These are phyloP conservation scores for Umbellularia californica DNA, from an alignment of 164 flowering plant genomes.

Conservation along the genomic window DNA sequence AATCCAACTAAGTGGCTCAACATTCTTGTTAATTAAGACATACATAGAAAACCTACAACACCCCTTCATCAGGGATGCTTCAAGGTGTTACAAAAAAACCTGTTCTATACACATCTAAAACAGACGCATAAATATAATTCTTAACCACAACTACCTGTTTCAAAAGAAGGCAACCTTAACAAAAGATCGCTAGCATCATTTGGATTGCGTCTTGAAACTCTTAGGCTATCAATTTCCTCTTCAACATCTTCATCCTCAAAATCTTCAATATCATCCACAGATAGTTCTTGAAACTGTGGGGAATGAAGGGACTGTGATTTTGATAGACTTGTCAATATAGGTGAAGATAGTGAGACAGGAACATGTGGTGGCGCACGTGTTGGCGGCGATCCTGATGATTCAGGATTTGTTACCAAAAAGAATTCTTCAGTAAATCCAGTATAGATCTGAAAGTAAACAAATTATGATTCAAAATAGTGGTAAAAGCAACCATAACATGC, in stretches of 20 bases:
- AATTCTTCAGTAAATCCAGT: slow-evolving; percentile 68
- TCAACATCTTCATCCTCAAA: slow-evolving; percentile 77
- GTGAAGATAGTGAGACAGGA: slow-evolving; percentile 44
- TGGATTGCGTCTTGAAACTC: slow-evolving; percentile 56
- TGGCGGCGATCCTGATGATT: slow-evolving; percentile 87
- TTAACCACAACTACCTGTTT: slow-evolving; percentile 53
- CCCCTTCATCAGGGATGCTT: background rate
- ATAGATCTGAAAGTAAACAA: slow-evolving; percentile 42
- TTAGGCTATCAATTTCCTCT: slow-evolving; percentile 58
- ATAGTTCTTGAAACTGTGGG: slow-evolving; percentile 54
- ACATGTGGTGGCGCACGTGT: slow-evolving; percentile 74
- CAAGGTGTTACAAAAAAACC: background rate
- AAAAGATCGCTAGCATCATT: slow-evolving; percentile 75
- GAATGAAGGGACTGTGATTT: slow-evolving; percentile 66
- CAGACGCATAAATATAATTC: background rate
- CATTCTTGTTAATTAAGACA: background rate
- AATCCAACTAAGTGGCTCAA: background rate
- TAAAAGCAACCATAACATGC: background rate
- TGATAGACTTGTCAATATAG: slow-evolving; percentile 35
- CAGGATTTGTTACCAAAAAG: slow-evolving; percentile 74
- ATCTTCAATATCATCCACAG: slow-evolving; percentile 92
- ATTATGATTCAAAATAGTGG: background rate
- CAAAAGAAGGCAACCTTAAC: slow-evolving; percentile 68
- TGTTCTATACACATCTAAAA: background rate
- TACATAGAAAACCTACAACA: background rate